A percentile compares a stretch with the other conserved stretches of the same genome.
phyloP scores from a whole-genome alignment of 106 monocot species.

The Amphibolis antarctica region DNA sequence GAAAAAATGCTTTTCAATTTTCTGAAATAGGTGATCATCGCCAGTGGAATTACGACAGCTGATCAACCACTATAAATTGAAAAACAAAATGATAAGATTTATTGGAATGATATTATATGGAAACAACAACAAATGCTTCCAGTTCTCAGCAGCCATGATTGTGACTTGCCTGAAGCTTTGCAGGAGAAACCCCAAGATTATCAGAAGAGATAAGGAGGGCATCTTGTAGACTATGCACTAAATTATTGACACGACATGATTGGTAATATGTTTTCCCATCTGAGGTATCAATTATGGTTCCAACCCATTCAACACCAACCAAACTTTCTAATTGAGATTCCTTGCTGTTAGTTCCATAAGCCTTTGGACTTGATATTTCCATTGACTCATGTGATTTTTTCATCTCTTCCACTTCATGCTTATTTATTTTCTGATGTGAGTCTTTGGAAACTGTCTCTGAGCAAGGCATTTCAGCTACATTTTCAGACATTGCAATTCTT shows the following conservation, averaged over 20 bases:
- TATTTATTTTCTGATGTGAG: no score
- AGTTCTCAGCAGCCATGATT: not conserved
- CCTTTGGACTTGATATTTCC: slow-evolving; percentile 3
- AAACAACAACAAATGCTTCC: not conserved
- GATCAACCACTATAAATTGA: not conserved
- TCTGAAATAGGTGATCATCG: no score
- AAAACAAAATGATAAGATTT: not conserved
- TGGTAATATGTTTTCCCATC: slow-evolving; percentile 44
- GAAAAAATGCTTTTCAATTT: not conserved
- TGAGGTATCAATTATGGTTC: slow-evolving; percentile 22
- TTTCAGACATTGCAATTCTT: no score
- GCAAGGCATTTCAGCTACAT: slow-evolving; percentile 6
- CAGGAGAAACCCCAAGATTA: slow-evolving; percentile 18
- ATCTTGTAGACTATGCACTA: slow-evolving; percentile 39
- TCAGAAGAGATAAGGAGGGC: slow-evolving; percentile 29
- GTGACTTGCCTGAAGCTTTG: slow-evolving; percentile 37
- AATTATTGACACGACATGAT: slow-evolving; percentile 41
- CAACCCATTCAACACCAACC: slow-evolving; percentile 37
- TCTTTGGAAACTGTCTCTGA: slow-evolving; percentile 1
- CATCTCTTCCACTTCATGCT: no score
- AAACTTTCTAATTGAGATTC: not conserved
- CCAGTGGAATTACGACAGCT: not conserved
- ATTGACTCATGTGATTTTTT: not conserved
- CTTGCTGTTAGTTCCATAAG: slow-evolving; percentile 2
- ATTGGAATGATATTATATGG: not conserved